phyloP scores from a whole-genome alignment of 2,329 filamentous ascomycete species.

The Teratosphaeria destructans region DNA sequence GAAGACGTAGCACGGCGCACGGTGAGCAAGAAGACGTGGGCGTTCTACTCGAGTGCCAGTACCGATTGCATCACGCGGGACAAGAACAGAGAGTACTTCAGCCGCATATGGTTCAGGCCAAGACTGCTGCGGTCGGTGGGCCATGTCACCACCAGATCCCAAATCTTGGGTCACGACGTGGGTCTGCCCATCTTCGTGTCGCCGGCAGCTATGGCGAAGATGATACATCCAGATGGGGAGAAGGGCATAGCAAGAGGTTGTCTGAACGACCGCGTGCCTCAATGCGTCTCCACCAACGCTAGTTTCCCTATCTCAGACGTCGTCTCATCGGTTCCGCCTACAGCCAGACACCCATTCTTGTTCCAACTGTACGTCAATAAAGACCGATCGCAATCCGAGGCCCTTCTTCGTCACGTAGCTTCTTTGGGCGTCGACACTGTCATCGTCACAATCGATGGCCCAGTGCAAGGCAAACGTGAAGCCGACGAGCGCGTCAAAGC shows the following conservation, averaged over 20 bases:
- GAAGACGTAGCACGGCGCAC: conserved; percentile 30
- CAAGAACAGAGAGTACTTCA: conserved; percentile 33
- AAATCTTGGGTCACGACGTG: conserved; percentile 24
- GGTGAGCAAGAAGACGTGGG: conserved; percentile 31
- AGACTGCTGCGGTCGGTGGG: conserved; percentile 34
- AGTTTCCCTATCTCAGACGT: conserved; percentile 24
- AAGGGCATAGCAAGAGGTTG: conserved; percentile 25
- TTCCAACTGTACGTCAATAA: conserved; percentile 57
- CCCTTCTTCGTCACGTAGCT: conserved; percentile 38
- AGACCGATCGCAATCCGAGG: conserved; percentile 41
- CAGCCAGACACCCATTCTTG: conserved; percentile 32
- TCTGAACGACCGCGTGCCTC: conserved; percentile 16
- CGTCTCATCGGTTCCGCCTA: conserved; percentile 13
- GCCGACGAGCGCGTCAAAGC: conserved; percentile 38
- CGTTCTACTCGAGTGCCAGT: conserved; percentile 40
- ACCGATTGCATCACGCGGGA: conserved; percentile 40
- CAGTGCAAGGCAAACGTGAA: conserved; percentile 46
- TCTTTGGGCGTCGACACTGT: conserved; percentile 41
- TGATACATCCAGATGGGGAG: conserved; percentile 30
- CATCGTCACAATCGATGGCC: conserved; percentile 50
- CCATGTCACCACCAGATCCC: conserved; percentile 24
- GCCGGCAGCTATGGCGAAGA: conserved; percentile 27
- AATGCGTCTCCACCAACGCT: conserved; percentile 25
- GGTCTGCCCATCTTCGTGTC: conserved; percentile 28
- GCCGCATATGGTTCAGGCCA: conserved; percentile 38